A percentile compares a stretch with the other conserved stretches of the same genome.
phyloP scores from a whole-genome alignment of 2,329 filamentous ascomycete species.

The Venturia aucupariae region DNA sequence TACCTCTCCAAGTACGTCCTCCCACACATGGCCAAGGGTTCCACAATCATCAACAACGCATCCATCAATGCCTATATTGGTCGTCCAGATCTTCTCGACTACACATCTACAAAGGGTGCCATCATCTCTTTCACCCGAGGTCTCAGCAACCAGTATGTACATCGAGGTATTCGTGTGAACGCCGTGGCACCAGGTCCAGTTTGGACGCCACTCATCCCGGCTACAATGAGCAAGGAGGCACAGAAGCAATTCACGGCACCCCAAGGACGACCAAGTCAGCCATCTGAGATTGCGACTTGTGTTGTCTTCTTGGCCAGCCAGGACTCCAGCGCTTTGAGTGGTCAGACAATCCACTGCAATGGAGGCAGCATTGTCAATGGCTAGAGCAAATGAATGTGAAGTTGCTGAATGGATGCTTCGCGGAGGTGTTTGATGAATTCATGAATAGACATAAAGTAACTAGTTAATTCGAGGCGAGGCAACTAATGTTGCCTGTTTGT shows the following conservation, averaged over 20 bases:
- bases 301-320: conserved; percentile 71
- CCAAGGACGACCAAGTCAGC: conserved; percentile 70
- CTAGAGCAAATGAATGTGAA: conserved; percentile 17
- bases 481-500: no score
- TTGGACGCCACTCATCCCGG: conserved; percentile 59
- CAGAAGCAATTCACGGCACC: conserved; percentile 65
- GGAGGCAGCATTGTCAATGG: conserved; percentile 48
- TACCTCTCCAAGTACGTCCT: conserved; percentile 70
- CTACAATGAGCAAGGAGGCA: conserved; percentile 61
- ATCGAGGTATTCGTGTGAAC: conserved; percentile 44
- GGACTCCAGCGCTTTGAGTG: conserved; percentile 65
- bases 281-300: conserved; percentile 71
- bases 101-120: conserved; percentile 48
- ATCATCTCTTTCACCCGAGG: conserved; percentile 50
- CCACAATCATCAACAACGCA: conserved; percentile 76
- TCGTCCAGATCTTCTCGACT: conserved; percentile 46
- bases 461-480: no score
- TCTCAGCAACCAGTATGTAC: conserved; percentile 46
- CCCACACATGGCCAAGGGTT: conserved; percentile 64
- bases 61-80: conserved; percentile 79
- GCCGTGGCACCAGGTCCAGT: conserved; percentile 46
- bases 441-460: no score
- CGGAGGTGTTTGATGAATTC: neutral
- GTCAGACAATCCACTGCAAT: conserved; percentile 53
- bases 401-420: no score